These are phyloP conservation scores for Tubosaeta sp. DNA, from an alignment of 768 basidiomycete species.

Conservation along the genomic window DNA sequence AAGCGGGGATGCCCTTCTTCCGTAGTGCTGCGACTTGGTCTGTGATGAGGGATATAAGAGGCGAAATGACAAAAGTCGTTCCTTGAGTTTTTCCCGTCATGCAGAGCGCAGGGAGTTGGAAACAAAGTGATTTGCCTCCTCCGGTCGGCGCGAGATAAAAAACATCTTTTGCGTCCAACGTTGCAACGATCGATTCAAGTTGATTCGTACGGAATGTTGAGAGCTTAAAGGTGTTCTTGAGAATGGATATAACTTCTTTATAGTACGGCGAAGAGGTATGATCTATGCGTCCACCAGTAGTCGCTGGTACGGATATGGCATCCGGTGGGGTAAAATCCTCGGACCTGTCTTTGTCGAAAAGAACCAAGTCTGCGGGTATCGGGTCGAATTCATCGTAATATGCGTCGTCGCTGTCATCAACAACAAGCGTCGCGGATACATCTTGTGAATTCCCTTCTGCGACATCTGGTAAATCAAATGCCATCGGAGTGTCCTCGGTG, in stretches of 20 bases:
- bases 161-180: slow-evolving; percentile 77
- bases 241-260: slow-evolving; percentile 27
- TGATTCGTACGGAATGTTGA: slow-evolving; percentile 76
- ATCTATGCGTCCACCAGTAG: slow-evolving; percentile 18
- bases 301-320: neutral
- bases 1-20: slow-evolving; percentile 62
- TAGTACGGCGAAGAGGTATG: slow-evolving; percentile 32
- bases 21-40: slow-evolving; percentile 78
- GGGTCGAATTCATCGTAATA: slow-evolving; percentile 46
- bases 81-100: slow-evolving; percentile 65
- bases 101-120: slow-evolving; percentile 88
- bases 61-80: slow-evolving; percentile 87
- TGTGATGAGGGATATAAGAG: slow-evolving; percentile 81
- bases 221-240: slow-evolving; percentile 53
- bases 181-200: slow-evolving; percentile 77
- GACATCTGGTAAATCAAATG: slow-evolving; percentile 10
- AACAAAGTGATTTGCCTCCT: slow-evolving; percentile 86
- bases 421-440: slow-evolving; percentile 16
- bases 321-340: slow-evolving; percentile 4
- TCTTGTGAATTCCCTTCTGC: slow-evolving; percentile 22
- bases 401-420: slow-evolving; percentile 41
- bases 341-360: slow-evolving; percentile 12
- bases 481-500: slow-evolving; percentile 2
- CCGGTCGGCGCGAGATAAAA: slow-evolving; percentile 97
- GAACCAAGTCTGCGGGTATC: slow-evolving; percentile 15